Conservation (phyloP, 371 early-diverging fungal genomes). For the Actinomortierella ambigua region DNA sequence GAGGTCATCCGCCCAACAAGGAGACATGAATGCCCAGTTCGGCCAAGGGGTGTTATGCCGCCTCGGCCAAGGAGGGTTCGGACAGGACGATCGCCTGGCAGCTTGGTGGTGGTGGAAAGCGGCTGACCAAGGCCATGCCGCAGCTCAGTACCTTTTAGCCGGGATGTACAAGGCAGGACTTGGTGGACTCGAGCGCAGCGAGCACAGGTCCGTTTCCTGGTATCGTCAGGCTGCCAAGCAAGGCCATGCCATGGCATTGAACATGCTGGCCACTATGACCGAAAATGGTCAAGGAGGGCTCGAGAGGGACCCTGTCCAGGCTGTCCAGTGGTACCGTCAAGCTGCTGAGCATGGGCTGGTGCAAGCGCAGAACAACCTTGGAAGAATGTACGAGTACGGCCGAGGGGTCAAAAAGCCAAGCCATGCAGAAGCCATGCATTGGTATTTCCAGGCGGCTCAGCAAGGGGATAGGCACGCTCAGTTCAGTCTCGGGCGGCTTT, state of each 20-base stretch:
- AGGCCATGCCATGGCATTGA: conserved; percentile 83
- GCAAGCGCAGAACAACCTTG: conserved; percentile 59
- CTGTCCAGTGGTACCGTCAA: conserved; percentile 51
- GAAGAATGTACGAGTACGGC: conserved; percentile 82
- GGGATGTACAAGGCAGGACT: too few relatives aligned
- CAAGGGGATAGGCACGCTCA: conserved; percentile 62
- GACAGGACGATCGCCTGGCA: too few relatives aligned
- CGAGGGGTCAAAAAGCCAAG: conserved; percentile 60
- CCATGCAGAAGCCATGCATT: conserved; percentile 60
- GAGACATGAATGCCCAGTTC: too few relatives aligned
- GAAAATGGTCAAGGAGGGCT: conserved; percentile 81
- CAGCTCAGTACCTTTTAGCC: too few relatives aligned
- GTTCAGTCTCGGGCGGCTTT: conserved; percentile 72
- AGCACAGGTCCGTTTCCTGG: too few relatives aligned
- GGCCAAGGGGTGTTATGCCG: too few relatives aligned
- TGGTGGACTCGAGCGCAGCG: too few relatives aligned
- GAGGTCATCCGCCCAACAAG: too few relatives aligned
- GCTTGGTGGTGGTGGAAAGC: too few relatives aligned
- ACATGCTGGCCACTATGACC: conserved; percentile 81
- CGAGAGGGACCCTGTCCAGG: conserved; percentile 54
- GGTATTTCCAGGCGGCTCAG: conserved; percentile 63
- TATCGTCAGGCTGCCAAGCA: conserved; percentile 71
- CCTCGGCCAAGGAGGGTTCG: too few relatives aligned
- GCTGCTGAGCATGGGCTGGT: conserved; percentile 49
- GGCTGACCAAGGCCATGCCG: too few relatives aligned